Evolutionary conservation across 169 alveolate species (phyloP), one percentile per base, ranked within the genome.

Genomic region (Eimeria maxima): DNA sequence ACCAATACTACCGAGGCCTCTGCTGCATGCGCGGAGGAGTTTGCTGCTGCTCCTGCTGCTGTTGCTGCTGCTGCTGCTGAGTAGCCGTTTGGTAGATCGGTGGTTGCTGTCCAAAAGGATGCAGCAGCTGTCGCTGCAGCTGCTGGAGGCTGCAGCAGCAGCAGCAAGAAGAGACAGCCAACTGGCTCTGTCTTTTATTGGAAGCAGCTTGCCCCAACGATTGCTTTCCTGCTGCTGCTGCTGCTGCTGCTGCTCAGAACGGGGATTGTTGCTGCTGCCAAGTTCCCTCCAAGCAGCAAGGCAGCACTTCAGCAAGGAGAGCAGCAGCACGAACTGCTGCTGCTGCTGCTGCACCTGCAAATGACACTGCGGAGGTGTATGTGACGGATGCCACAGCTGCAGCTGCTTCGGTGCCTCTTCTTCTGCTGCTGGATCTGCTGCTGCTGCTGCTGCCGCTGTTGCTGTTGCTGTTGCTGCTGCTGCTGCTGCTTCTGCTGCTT

Each of bases 281-380:
- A 78, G 44, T 14, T 44, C 44, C 1, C 22, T 29, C 65, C 55
- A 50, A 38, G 89, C 89, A 5, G 60, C 44, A 44, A 78, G 89
- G 45, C 89, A 42, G 89, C 89, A 78, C 22, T n/a, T 16, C 67
- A 78, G 44, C 67, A 78, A n/a, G 16, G 69, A 45, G 10, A 7
- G 65, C 89, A 78, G 89, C 89, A 78, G 44, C 65, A 27, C 89
- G 67, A 42, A 47, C 16, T 78, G 89, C 67, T 78, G 89, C 67
- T 78, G 89, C 89, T 78, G 89, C 89, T 78, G 89, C 89, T 78
- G 89, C 67, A 78, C 47, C 67, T 42, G 89, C 67, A 78, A 38
- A 44, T 78, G 89, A n/a, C 60, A 45, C 45, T 78, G 65, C 3
- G 89, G 60, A 44, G 89, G 89, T 4, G 89, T 45, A 55, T 78